Conservation (phyloP, 441 rosid genomes). For the Pelargonium citronellum region DNA sequence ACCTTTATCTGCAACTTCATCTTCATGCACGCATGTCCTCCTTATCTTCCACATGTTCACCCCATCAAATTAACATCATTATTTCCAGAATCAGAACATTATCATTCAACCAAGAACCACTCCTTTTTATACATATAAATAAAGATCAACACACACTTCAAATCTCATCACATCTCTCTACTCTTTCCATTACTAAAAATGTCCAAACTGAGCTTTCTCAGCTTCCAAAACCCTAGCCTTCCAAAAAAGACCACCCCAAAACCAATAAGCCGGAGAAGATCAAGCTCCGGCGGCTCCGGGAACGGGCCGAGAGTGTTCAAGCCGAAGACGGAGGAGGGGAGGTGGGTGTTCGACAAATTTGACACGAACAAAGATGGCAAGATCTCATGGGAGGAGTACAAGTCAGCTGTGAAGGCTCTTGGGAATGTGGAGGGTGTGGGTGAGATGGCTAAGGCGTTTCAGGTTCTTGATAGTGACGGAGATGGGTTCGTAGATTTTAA, state of each 20-base stretch:
- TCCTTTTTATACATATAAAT: no score
- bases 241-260: constrained; percentile 13
- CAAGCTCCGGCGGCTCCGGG: neutral
- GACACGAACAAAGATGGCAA: constrained; percentile 52
- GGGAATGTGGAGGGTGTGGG: constrained; percentile 31
- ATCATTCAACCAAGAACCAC: no score
- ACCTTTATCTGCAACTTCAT: no score
- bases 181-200: constrained; percentile 9
- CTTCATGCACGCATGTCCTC: no score
- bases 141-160: neutral
- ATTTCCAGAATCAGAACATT: no score
- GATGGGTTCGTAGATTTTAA: constrained; percentile 44
- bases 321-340: constrained; percentile 44
- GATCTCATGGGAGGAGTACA: constrained; percentile 43
- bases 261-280: neutral
- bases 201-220: constrained; percentile 31
- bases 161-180: neutral
- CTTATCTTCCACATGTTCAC: no score
- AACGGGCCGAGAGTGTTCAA: constrained; percentile 8
- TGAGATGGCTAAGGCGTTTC: constrained; percentile 36
- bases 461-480: constrained; percentile 34
- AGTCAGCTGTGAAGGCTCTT: constrained; percentile 24
- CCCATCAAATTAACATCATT: no score
- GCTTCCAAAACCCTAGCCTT: constrained; percentile 24
- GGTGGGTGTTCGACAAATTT: constrained; percentile 43